These are phyloP conservation scores for Pseudonitzschia pungens DNA, from an alignment of 108 stramenopile species.

Conservation along the genomic window DNA sequence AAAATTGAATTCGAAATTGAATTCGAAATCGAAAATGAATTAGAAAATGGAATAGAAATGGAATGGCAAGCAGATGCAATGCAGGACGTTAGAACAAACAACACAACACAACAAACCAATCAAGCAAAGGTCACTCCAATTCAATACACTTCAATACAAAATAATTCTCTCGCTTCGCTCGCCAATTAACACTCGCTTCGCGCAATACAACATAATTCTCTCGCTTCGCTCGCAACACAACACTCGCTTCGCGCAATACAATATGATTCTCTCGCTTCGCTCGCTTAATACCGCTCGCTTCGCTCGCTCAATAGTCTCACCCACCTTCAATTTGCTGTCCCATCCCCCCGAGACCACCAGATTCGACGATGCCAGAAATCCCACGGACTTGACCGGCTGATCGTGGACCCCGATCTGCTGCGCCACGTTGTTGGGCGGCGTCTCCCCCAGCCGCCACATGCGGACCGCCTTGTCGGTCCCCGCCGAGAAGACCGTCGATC, in stretches of 20 bases:
- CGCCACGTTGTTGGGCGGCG: conserved; percentile 52
- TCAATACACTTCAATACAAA: background rate
- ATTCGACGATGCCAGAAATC: conserved; percentile 59
- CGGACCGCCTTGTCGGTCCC: conserved; percentile 85
- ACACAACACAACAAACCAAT: too few relatives aligned
- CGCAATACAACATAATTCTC: too few relatives aligned
- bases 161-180: conserved; percentile 1
- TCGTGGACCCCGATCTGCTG: conserved; percentile 91
- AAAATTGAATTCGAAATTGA: too few relatives aligned
- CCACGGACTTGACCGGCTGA: conserved; percentile 70
- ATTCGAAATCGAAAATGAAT: conserved; percentile 1
- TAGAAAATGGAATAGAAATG: too few relatives aligned
- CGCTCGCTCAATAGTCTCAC: background rate
- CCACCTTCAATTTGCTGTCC: conserved; percentile 42
- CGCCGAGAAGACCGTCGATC: conserved; percentile 73
- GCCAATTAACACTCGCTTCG: too few relatives aligned
- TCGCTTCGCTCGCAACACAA: too few relatives aligned
- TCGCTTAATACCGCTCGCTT: too few relatives aligned
- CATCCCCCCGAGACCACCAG: conserved; percentile 82
- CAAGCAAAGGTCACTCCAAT: too few relatives aligned
- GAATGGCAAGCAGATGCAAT: too few relatives aligned
- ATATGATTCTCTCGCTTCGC: too few relatives aligned
- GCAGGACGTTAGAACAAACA: too few relatives aligned
- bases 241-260: too few relatives aligned
- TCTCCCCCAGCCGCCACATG: conserved; percentile 85